Evolutionary conservation across 1,284 basidiomycete species (phyloP).

Genomic region (Trametes polyzona): DNA sequence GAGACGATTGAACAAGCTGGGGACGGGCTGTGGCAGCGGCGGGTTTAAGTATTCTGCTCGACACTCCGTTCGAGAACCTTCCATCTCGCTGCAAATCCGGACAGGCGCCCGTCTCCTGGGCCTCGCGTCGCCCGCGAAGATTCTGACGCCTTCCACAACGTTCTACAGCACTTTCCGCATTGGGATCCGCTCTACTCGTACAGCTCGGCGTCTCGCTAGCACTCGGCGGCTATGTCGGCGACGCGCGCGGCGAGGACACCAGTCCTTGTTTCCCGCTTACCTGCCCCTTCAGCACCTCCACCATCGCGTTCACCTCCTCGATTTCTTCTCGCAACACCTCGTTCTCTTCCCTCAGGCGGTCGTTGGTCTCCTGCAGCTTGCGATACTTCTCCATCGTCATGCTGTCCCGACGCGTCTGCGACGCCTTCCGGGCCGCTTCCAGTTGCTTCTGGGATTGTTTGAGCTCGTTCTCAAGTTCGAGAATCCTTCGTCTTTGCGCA

Average conservation of each 20-base stretch:
- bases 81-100: slow-evolving; percentile 36
- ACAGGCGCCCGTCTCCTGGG: slow-evolving; percentile 22
- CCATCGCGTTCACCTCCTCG: slow-evolving; percentile 72
- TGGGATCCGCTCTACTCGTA: slow-evolving; percentile 6
- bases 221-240: too few species aligned
- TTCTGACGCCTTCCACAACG: slow-evolving; percentile 32
- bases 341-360: slow-evolving; percentile 60
- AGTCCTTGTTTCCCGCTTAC: slow-evolving; percentile 44
- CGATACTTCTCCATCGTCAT: slow-evolving; percentile 49
- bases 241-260: slow-evolving; percentile 13
- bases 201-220: too few species aligned
- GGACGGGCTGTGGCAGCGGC: slow-evolving; percentile 1
- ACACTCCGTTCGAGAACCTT: slow-evolving; percentile 37
- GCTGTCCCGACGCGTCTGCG: slow-evolving; percentile 44
- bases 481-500: slow-evolving; percentile 56
- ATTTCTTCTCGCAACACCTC: slow-evolving; percentile 61
- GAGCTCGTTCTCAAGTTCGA: slow-evolving; percentile 59
- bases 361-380: slow-evolving; percentile 49
- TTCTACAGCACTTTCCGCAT: slow-evolving; percentile 26
- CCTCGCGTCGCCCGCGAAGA: slow-evolving; percentile 28
- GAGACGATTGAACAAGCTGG: slow-evolving; percentile 23
- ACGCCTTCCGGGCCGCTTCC: slow-evolving; percentile 39
- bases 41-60: slow-evolving; percentile 30
- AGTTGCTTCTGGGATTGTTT: slow-evolving; percentile 40
- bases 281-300: slow-evolving; percentile 66